Conservation (phyloP, 2,329 filamentous ascomycete species). For the Fusarium guadeloupense region DNA sequence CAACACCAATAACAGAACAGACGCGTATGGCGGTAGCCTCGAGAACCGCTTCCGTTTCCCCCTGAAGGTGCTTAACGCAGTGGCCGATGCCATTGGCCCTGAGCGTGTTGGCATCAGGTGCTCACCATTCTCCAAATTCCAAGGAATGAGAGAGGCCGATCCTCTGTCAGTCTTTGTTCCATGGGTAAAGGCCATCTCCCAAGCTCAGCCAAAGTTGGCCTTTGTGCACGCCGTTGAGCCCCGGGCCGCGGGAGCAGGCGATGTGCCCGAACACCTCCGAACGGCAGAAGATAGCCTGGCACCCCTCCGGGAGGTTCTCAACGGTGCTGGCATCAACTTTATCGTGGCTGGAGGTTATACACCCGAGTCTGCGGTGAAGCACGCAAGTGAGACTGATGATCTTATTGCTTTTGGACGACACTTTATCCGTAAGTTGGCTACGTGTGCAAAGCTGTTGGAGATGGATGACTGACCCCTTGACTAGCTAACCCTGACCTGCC, state of each 20-base stretch:
- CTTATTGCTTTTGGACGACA: slow-evolving; percentile 48
- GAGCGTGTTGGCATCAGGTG: slow-evolving; percentile 66
- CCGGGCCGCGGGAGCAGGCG: slow-evolving; percentile 56
- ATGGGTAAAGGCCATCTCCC: slow-evolving; percentile 65
- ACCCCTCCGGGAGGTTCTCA: slow-evolving; percentile 47
- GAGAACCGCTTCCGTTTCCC: slow-evolving; percentile 63
- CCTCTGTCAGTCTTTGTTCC: slow-evolving; percentile 57
- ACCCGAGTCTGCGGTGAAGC: slow-evolving; percentile 40
- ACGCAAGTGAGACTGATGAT: slow-evolving; percentile 47
- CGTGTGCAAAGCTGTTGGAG: neutral
- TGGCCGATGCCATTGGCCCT: slow-evolving; percentile 57
- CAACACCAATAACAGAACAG: slow-evolving; percentile 60
- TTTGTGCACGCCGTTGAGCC: slow-evolving; percentile 71
- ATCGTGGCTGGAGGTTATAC: slow-evolving; percentile 50
- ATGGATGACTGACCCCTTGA: slow-evolving; percentile 5
- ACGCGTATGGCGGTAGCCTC: slow-evolving; percentile 63
- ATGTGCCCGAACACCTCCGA: slow-evolving; percentile 40
- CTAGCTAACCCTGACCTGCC: slow-evolving; percentile 40
- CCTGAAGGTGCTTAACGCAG: slow-evolving; percentile 57
- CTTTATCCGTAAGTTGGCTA: slow-evolving; percentile 40
- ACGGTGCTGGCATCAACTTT: slow-evolving; percentile 38
- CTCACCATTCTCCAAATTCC: slow-evolving; percentile 68
- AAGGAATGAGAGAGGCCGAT: slow-evolving; percentile 70
- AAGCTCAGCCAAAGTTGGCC: slow-evolving; percentile 64
- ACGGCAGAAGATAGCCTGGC: slow-evolving; percentile 49